Evolutionary conservation across 805 yeast genomes (phyloP), one percentile per base, ranked within the genome.

Genomic region (Pichia sporocuriosa): DNA sequence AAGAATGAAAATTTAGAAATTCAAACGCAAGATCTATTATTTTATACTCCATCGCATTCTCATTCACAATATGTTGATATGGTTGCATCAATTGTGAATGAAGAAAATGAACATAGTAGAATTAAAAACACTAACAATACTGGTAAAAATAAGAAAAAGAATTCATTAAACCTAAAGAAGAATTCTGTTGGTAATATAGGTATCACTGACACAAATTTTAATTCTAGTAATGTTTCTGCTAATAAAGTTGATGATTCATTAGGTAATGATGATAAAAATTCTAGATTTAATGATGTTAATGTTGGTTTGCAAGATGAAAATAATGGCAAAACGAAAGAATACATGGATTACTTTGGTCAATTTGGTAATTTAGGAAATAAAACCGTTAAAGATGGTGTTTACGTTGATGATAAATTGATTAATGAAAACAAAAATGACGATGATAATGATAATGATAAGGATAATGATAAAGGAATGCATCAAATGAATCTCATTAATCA

Each of bases 51-150:
- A 11, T 36, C 49, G 4, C 37, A 39, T 11, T 27, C 44, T 4
- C 44, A 38, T 27, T 42, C 42, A 17, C 38, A 37, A 30, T 47
- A 42, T 32, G 42, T 37, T 25, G 45, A 45, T 34, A 47, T 47
- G 51, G 51, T 47, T 35, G 44, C 46, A 5, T 39, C 46, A 6
- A 37, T 47, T 20, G 36, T 46, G 3, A 36, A 32, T 26, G 45
- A 46, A 20, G 42, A 33, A 19, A 35, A 23, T 36, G 28, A 12
- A 20, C 21, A 27, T 16, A 17, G 12, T 16, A 30, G 11, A 8
- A 22, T 9, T 7, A 17, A 28, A 8, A 12, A 19, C 27, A 17
- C 11, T 24, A 9, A n/a, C 19, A 25, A n/a, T 23, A 28, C 13
- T 8, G 27, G n/a, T 15, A 16, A n/a, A 2, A 17, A 19, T 17